Evolutionary conservation across 352 stramenopile species (phyloP).

Genomic region (Globisporangium nodosum): DNA sequence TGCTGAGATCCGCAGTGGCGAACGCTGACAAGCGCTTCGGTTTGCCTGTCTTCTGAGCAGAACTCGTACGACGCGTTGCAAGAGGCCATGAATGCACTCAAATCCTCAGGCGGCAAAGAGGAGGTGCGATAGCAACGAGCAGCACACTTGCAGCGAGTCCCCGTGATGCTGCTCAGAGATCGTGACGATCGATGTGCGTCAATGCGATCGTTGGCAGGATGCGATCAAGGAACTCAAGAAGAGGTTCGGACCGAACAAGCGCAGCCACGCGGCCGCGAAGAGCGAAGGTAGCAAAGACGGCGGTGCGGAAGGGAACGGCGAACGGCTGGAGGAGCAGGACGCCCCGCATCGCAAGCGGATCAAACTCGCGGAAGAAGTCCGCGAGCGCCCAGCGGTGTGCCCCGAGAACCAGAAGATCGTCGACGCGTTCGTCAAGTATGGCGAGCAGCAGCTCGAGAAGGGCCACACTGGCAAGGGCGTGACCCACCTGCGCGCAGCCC

Average conservation of each 20-base stretch:
- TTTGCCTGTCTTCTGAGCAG: conserved; percentile 12
- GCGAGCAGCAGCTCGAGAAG: conserved; percentile 41
- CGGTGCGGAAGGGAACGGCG: neutral
- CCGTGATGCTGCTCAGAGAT: neutral
- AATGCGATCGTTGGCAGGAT: conserved; percentile 3
- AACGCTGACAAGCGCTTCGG: neutral
- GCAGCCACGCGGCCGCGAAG: conserved; percentile 13
- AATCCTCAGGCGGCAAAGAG: conserved; percentile 25
- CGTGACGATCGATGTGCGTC: neutral
- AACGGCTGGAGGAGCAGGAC: conserved; percentile 17
- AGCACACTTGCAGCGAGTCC: neutral
- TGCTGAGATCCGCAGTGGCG: neutral
- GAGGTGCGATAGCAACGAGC: conserved; percentile 9
- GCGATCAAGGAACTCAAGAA: conserved; percentile 29
- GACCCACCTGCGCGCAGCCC: conserved; percentile 59
- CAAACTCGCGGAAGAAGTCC: conserved; percentile 47
- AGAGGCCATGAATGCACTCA: conserved; percentile 25
- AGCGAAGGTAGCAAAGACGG: neutral
- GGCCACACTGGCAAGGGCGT: conserved; percentile 75
- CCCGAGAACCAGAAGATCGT: conserved; percentile 71
- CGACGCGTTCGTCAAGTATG: conserved; percentile 64
- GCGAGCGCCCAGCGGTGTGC: conserved; percentile 32
- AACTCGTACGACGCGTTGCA: conserved; percentile 32
- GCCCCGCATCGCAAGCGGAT: conserved; percentile 55
- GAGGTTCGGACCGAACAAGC: conserved; percentile 18